These are phyloP conservation scores for Closterium sp. DNA, from an alignment of 139 green algal genomes.

Conservation along the genomic window DNA sequence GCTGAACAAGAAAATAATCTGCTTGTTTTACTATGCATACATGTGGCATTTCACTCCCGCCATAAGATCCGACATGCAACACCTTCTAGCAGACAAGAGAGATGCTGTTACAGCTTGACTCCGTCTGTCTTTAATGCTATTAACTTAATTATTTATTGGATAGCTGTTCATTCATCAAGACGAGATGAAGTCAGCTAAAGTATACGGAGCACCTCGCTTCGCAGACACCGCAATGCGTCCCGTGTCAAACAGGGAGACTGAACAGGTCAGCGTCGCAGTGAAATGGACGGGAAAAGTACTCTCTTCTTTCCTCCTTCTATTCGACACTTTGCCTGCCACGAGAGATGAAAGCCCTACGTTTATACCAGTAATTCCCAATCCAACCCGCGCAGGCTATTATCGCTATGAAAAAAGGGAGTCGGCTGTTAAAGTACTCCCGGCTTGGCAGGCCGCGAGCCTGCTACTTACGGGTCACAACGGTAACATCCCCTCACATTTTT, in stretches of 20 bases:
- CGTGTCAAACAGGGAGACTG: not conserved
- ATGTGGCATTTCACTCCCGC: not conserved
- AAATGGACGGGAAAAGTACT: not conserved
- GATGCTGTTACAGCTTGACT: no score
- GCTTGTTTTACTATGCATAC: not conserved
- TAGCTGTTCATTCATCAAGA: not conserved
- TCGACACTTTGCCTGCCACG: not conserved
- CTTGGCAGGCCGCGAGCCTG: constrained; percentile 38
- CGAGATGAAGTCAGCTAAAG: not conserved
- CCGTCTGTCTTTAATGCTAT: no score
- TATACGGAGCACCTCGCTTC: not conserved
- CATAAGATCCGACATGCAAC: not conserved
- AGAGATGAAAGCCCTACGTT: not conserved
- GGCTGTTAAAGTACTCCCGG: constrained; percentile 49
- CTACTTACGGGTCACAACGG: constrained; percentile 34
- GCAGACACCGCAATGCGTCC: not conserved
- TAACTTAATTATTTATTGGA: not conserved
- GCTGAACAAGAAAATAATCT: not conserved
- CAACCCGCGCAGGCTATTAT: constrained; percentile 38
- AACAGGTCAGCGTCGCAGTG: not conserved
- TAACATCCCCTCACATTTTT: not conserved
- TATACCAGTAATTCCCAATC: not conserved
- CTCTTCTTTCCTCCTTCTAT: not conserved
- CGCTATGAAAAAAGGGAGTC: constrained; percentile 51
- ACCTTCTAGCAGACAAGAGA: no score